A percentile compares a stretch with the other conserved stretches of the same genome.
phyloP scores from a whole-genome alignment of 202 grass and related monocot species.

The Hordeum pubiflorum region DNA sequence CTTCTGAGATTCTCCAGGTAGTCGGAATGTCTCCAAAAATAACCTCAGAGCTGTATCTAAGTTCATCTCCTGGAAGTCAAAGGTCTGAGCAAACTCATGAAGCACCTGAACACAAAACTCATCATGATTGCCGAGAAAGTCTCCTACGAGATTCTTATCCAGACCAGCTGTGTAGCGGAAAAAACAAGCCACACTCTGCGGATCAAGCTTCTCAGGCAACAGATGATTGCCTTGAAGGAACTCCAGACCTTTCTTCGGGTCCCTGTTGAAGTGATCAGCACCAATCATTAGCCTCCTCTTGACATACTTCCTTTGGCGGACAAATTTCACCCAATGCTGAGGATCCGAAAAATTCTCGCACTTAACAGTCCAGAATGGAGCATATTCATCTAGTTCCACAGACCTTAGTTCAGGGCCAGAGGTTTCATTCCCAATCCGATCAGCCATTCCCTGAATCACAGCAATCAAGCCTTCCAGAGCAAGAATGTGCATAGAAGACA shows the following conservation, averaged over 20 bases:
- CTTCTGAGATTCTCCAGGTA: constrained; percentile 99
- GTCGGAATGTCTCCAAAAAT: constrained; percentile 91
- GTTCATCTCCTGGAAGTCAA: constrained; percentile 95
- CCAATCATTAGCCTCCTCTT: constrained; percentile 97
- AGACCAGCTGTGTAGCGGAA: constrained; percentile 96
- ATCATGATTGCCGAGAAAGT: constrained; percentile 98
- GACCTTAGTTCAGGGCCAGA: constrained; percentile 49
- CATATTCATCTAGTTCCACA: constrained; percentile 84
- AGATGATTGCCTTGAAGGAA: constrained; percentile 99
- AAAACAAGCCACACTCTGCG: constrained; percentile 98
- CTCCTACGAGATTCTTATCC: constrained; percentile 98
- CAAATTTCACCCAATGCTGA: constrained; percentile 92
- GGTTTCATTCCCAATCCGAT: constrained; percentile 67
- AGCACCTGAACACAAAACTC: constrained; percentile 99
- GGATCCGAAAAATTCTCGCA: constrained; percentile 85
- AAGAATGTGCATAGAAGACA: constrained; percentile 97
- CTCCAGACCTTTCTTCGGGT: constrained; percentile 97
- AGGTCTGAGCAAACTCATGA: constrained; percentile 95
- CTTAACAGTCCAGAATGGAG: constrained; percentile 91
- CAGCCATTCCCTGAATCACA: constrained; percentile 85
- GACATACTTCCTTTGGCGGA: constrained; percentile 89
- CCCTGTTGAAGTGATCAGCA: constrained; percentile 97
- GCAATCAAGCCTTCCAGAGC: constrained; percentile 94
- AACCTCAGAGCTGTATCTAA: constrained; percentile 91
- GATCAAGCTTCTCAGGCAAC: constrained; percentile 96